These are phyloP conservation scores for Trametes cubensis DNA, from an alignment of 768 basidiomycete species.

Conservation along the genomic window DNA sequence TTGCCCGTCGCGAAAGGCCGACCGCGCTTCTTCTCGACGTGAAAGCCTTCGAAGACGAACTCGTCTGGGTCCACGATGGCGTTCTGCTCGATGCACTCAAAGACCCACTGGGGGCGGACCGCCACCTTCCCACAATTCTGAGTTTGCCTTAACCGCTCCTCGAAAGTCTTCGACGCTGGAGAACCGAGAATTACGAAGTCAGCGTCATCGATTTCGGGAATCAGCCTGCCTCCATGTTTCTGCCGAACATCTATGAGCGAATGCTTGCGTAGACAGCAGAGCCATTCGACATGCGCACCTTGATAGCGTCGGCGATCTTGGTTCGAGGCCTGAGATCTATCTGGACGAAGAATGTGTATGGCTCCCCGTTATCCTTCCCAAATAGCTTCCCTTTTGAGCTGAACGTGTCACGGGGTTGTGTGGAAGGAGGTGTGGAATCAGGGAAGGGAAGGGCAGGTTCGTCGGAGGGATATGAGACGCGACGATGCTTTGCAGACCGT, in stretches of 20 bases:
- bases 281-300: constrained; percentile 44
- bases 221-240: constrained; percentile 70
- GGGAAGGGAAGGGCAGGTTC: constrained; percentile 1
- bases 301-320: constrained; percentile 55
- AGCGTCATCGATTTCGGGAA: constrained; percentile 53
- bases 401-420: not conserved
- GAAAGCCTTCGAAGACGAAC: constrained; percentile 20
- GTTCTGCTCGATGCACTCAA: constrained; percentile 22
- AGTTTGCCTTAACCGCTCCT: constrained; percentile 46
- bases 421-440: not conserved
- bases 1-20: not conserved
- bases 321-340: constrained; percentile 62
- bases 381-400: constrained; percentile 44
- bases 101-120: constrained; percentile 37
- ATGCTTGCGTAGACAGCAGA: too few relatives aligned
- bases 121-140: constrained; percentile 44
- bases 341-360: constrained; percentile 65
- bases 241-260: constrained; percentile 31
- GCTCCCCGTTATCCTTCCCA: constrained; percentile 42
- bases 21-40: constrained; percentile 15
- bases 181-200: constrained; percentile 61
- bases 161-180: constrained; percentile 53
- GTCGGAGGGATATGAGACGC: constrained; percentile 4
- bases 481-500: constrained; percentile 3
- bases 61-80: constrained; percentile 18